Evolutionary conservation across 2,329 filamentous ascomycete species (phyloP).

Genomic region (Emergomyces orientalis): DNA sequence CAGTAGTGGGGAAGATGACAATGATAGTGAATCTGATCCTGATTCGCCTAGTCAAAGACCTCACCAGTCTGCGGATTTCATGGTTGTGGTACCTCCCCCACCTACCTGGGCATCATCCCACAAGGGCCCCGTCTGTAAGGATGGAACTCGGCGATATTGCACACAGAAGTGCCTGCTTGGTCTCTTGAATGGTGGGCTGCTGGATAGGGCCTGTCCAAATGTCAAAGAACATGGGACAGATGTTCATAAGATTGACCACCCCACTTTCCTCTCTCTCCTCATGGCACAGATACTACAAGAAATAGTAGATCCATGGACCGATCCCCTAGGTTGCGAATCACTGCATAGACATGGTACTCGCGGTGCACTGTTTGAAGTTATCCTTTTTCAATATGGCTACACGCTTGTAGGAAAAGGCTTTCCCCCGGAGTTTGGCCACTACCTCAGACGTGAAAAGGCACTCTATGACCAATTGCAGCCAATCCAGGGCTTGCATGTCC

Average conservation of each 20-base stretch:
- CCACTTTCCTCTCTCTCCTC: constrained; percentile 13
- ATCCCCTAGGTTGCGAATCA: constrained; percentile 15
- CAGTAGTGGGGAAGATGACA: constrained; percentile 6
- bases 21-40: constrained; percentile 10
- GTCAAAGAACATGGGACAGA: constrained; percentile 26
- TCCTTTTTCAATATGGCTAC: constrained; percentile 18
- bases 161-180: constrained; percentile 35
- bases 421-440: constrained; percentile 5
- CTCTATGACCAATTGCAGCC: constrained; percentile 14
- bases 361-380: constrained; percentile 19
- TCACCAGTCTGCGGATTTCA: constrained; percentile 10
- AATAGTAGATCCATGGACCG: constrained; percentile 2
- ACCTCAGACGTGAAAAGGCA: constrained; percentile 14
- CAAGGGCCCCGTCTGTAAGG: constrained; percentile 11
- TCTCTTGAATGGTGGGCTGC: constrained; percentile 22
- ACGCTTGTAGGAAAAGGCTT: constrained; percentile 18
- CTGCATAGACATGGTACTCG: constrained; percentile 17
- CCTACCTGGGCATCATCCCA: constrained; percentile 9
- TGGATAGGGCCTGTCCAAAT: constrained; percentile 35
- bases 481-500: constrained; percentile 15
- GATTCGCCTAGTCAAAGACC: constrained; percentile 13
- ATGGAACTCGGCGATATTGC: constrained; percentile 26
- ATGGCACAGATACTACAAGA: constrained; percentile 12
- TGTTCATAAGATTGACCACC: constrained; percentile 14
- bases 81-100: constrained; percentile 10